Conservation (phyloP, 352 stramenopile species). For the Blastocystis sp. region DNA sequence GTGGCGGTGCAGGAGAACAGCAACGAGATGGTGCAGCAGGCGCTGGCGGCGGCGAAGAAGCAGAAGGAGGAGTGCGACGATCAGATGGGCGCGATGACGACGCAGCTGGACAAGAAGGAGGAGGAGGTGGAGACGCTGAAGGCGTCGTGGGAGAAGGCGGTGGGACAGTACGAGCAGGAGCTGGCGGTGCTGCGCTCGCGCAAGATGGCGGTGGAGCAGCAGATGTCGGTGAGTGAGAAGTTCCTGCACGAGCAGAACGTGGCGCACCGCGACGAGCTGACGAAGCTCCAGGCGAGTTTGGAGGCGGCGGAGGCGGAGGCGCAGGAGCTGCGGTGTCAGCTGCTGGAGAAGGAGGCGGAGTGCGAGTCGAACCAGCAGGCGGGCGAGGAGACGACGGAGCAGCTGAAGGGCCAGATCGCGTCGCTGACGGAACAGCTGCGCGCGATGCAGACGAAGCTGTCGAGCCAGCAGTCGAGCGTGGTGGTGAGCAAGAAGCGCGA, state of each 20-base stretch:
- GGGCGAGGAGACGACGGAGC: conserved; percentile 49
- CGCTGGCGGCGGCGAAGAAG: neutral
- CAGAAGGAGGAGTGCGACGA: neutral
- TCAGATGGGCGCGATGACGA: neutral
- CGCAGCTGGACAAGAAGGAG: conserved; percentile 25
- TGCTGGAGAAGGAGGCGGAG: conserved; percentile 68
- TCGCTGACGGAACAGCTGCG: conserved; percentile 62
- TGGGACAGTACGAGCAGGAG: conserved; percentile 46
- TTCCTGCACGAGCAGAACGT: conserved; percentile 54
- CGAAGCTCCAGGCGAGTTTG: neutral
- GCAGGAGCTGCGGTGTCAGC: conserved; percentile 51
- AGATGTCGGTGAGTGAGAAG: conserved; percentile 37
- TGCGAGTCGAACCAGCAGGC: conserved; percentile 29
- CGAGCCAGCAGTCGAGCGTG: conserved; percentile 43
- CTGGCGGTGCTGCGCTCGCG: conserved; percentile 21
- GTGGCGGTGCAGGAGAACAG: conserved; percentile 44
- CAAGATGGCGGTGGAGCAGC: conserved; percentile 48
- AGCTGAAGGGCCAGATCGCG: conserved; percentile 36
- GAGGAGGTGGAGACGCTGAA: neutral
- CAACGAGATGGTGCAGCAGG: conserved; percentile 67
- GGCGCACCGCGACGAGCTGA: conserved; percentile 45
- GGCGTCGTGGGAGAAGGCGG: neutral
- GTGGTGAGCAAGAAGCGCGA: conserved; percentile 30
- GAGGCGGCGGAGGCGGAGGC: conserved; percentile 20
- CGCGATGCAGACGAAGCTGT: conserved; percentile 44